These are phyloP conservation scores for Cubamyces lactineus DNA, from an alignment of 768 basidiomycete species.

Conservation along the genomic window DNA sequence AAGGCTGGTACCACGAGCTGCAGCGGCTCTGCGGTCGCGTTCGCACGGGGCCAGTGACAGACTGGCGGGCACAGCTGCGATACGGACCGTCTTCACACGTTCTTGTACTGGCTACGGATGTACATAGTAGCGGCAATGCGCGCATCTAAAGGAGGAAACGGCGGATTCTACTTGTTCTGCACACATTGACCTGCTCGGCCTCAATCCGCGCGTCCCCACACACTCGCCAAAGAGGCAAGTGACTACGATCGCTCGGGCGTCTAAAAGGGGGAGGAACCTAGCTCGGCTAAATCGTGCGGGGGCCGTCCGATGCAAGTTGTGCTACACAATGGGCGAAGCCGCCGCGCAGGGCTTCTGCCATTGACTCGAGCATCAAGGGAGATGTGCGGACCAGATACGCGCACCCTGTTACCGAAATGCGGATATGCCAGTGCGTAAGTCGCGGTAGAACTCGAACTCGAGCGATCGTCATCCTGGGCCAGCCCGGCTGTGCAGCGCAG, in stretches of 20 bases:
- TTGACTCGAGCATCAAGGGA: neutral
- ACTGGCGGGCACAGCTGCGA: neutral
- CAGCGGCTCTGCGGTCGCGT: neutral
- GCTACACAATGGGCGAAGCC: neutral
- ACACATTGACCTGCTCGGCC: neutral
- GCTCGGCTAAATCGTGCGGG: constrained; percentile 2
- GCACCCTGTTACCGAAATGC: neutral
- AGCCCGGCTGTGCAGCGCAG: no score
- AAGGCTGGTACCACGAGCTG: neutral
- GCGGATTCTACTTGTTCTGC: neutral
- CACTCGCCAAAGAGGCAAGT: constrained; percentile 11
- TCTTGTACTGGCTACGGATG: neutral
- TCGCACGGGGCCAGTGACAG: neutral
- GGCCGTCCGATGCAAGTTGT: neutral
- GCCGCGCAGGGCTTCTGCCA: neutral
- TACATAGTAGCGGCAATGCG: neutral
- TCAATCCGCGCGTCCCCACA: neutral
- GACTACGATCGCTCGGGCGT: constrained; percentile 15
- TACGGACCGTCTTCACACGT: neutral
- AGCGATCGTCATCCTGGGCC: neutral
- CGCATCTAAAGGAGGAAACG: neutral
- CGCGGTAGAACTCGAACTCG: neutral
- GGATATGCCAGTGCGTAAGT: neutral
- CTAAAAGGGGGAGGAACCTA: neutral
- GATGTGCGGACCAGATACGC: constrained; percentile 2